A percentile compares a stretch with the other conserved stretches of the same genome.
These are phyloP conservation scores for Vanderwaltozyma tropicalis DNA, from an alignment of 805 yeast species.

Conservation along the genomic window DNA sequence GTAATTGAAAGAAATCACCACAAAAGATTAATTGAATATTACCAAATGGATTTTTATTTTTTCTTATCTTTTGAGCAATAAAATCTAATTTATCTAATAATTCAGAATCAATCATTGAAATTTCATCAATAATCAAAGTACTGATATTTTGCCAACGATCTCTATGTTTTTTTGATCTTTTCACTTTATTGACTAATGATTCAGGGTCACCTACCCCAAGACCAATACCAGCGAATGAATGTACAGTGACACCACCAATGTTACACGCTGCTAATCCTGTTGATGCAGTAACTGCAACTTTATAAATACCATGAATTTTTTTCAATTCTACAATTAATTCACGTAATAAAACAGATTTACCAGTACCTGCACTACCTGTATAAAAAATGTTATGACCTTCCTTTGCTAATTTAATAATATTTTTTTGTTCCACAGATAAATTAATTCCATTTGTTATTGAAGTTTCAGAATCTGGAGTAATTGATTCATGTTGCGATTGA, in stretches of 20 bases:
- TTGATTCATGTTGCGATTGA: background rate
- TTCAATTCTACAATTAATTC: slow-evolving; percentile 47
- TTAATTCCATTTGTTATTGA: slow-evolving; percentile 6
- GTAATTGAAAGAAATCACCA: slow-evolving; percentile 77
- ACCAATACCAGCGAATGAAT: slow-evolving; percentile 72
- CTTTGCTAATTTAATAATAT: slow-evolving; percentile 54
- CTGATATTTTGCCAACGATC: slow-evolving; percentile 47
- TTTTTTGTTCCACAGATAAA: slow-evolving; percentile 51
- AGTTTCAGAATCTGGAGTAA: background rate
- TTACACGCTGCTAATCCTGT: slow-evolving; percentile 80
- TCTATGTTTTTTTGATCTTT: slow-evolving; percentile 38
- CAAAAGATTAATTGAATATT: slow-evolving; percentile 68
- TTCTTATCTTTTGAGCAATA: slow-evolving; percentile 45
- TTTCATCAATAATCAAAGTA: slow-evolving; percentile 66
- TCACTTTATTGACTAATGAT: slow-evolving; percentile 41
- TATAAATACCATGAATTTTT: slow-evolving; percentile 34
- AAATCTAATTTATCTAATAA: slow-evolving; percentile 53
- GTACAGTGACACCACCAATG: slow-evolving; percentile 69
- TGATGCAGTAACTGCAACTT: slow-evolving; percentile 71
- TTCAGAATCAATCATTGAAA: slow-evolving; percentile 69
- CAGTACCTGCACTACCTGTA: slow-evolving; percentile 98
- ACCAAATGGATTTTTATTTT: slow-evolving; percentile 52
- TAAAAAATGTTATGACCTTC: slow-evolving; percentile 67
- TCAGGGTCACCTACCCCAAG: slow-evolving; percentile 47
- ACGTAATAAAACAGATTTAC: slow-evolving; percentile 76